Evolutionary conservation across 805 yeast species (phyloP).

Genomic region (Metschnikowia vanudenii): DNA sequence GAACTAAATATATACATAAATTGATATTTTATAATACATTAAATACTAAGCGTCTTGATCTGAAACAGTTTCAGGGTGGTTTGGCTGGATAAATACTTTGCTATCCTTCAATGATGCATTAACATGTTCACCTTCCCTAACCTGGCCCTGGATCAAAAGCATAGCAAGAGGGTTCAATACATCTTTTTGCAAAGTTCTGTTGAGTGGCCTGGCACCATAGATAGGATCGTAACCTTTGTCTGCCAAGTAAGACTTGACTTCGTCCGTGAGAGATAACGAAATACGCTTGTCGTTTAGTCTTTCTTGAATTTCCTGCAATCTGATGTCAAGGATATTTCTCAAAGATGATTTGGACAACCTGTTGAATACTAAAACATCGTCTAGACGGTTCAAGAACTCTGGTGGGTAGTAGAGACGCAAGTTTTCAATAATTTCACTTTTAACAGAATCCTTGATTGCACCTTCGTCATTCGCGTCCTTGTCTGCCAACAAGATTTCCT

Average conservation of each 20-base stretch:
- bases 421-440: slow-evolving; percentile 58
- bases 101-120: slow-evolving; percentile 26
- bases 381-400: slow-evolving; percentile 91
- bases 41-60: background rate
- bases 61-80: slow-evolving; percentile 25
- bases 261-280: slow-evolving; percentile 49
- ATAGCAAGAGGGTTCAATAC: slow-evolving; percentile 88
- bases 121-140: slow-evolving; percentile 40
- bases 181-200: slow-evolving; percentile 79
- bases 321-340: slow-evolving; percentile 77
- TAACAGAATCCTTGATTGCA: slow-evolving; percentile 51
- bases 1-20: background rate
- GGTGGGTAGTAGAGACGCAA: slow-evolving; percentile 83
- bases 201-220: slow-evolving; percentile 96
- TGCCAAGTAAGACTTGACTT: slow-evolving; percentile 75
- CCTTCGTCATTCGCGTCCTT: slow-evolving; percentile 58
- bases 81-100: slow-evolving; percentile 30
- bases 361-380: slow-evolving; percentile 91
- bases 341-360: slow-evolving; percentile 76
- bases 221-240: slow-evolving; percentile 85
- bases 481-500: slow-evolving; percentile 76
- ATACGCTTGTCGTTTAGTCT: slow-evolving; percentile 80
- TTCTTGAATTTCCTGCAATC: slow-evolving; percentile 77
- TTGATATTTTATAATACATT: background rate
- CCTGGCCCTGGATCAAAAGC: slow-evolving; percentile 73